Conservation (phyloP, 768 basidiomycete genomes). For the Russula earlei region DNA sequence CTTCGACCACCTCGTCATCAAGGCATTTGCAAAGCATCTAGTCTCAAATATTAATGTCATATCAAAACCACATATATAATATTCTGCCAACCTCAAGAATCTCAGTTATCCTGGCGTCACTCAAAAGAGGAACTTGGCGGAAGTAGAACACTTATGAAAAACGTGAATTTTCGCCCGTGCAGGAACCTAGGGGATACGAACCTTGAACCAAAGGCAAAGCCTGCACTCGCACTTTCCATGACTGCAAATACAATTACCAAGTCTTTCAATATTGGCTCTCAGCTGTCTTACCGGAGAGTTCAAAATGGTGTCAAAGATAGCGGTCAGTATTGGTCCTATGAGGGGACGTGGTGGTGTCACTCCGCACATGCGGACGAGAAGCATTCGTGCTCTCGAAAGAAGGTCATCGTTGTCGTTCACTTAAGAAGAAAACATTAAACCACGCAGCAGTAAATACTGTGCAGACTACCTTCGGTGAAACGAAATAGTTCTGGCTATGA, state of each 20-base stretch:
- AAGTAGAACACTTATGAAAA: constrained; percentile 66
- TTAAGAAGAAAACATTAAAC: constrained; percentile 22
- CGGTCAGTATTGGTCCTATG: constrained; percentile 57
- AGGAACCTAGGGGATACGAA: constrained; percentile 21
- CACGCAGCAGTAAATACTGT: background rate
- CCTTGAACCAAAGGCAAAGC: constrained; percentile 79
- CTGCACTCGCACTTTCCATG: constrained; percentile 82
- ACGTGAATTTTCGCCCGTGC: background rate
- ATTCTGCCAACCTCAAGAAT: constrained; percentile 58
- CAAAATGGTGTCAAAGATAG: constrained; percentile 69
- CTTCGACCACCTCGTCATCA: constrained; percentile 82
- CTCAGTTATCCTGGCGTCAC: constrained; percentile 62
- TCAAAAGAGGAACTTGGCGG: constrained; percentile 75
- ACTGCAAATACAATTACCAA: constrained; percentile 34
- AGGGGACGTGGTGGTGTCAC: constrained; percentile 67
- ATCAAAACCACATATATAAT: background rate
- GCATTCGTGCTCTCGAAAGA: constrained; percentile 48
- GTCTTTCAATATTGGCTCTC: constrained; percentile 1
- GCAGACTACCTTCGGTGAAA: constrained; percentile 51
- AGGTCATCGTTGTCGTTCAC: constrained; percentile 72
- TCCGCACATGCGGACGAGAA: constrained; percentile 79
- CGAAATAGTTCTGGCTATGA: constrained; percentile 64
- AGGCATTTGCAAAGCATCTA: constrained; percentile 74
- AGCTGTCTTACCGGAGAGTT: constrained; percentile 51
- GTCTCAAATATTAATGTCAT: background rate